Evolutionary conservation across 805 yeast genomes (phyloP).

Genomic region (Yamadazyma endophytica): DNA sequence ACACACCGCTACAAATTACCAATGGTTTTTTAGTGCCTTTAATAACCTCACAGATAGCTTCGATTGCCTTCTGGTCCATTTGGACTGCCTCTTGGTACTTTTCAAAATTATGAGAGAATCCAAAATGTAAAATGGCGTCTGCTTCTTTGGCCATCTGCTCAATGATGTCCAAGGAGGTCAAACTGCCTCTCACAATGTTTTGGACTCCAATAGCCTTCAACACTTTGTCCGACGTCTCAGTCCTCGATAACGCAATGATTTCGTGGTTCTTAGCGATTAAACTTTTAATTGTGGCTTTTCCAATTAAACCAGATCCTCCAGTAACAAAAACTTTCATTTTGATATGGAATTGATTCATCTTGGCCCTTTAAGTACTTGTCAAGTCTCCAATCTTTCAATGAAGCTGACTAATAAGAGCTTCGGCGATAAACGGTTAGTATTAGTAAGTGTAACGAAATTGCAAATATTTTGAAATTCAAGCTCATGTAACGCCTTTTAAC

Average conservation of each 20-base stretch:
- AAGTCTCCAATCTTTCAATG: no score
- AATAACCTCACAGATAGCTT: slow-evolving; percentile 20
- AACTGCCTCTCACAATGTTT: slow-evolving; percentile 22
- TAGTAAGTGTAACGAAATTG: no score
- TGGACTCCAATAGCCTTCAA: slow-evolving; percentile 8
- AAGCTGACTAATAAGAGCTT: no score
- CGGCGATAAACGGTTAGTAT: no score
- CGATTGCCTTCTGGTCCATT: slow-evolving; percentile 21
- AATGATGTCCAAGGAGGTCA: slow-evolving; percentile 22
- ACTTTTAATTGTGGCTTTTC: slow-evolving; percentile 15
- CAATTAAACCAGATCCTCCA: slow-evolving; percentile 32
- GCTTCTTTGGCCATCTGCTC: slow-evolving; percentile 18
- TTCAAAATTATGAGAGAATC: slow-evolving; percentile 25
- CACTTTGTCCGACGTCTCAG: slow-evolving; percentile 20
- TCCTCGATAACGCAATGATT: slow-evolving; percentile 26
- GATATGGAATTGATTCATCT: no score
- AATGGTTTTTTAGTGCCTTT: slow-evolving; percentile 25
- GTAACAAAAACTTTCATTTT: slow-evolving; percentile 29
- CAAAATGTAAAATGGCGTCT: slow-evolving; percentile 35
- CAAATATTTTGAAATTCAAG: no score
- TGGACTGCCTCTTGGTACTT: slow-evolving; percentile 12
- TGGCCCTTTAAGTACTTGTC: no score
- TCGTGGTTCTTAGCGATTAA: slow-evolving; percentile 18
- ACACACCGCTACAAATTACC: slow-evolving; percentile 8
- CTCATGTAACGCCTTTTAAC: no score